Percentiles rank a stretch among this genome's conserved stretches.
Conservation (phyloP, 495 filamentous ascomycete species). For the Talaromyces wortmannii region DNA sequence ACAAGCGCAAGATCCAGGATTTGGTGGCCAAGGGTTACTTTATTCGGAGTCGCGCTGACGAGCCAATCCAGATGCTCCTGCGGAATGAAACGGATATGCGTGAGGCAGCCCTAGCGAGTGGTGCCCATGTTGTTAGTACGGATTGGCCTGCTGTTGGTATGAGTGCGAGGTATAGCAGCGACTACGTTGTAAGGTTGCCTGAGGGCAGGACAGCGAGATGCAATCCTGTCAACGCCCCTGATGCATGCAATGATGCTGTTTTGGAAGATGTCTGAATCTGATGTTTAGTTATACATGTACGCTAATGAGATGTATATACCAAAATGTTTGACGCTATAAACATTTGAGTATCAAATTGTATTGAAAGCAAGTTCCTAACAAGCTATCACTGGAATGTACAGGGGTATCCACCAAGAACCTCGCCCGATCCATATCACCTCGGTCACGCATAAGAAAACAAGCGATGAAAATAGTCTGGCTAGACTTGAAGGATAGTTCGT, state of each 20-base stretch:
- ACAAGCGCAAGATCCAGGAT: conserved; percentile 1
- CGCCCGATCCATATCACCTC: background rate
- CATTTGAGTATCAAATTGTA: background rate
- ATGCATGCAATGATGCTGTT: background rate
- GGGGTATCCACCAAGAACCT: background rate
- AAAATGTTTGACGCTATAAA: too few relatives aligned
- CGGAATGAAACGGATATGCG: conserved; percentile 1
- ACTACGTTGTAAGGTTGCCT: conserved; percentile 3
- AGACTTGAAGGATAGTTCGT: background rate
- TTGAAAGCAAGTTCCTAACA: background rate
- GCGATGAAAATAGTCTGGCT: background rate
- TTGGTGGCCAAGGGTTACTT: conserved; percentile 3
- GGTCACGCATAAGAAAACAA: background rate
- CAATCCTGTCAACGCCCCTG: conserved; percentile 2
- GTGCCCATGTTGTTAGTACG: conserved; percentile 3
- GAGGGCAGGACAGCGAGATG: background rate
- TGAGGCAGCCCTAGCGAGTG: conserved; percentile 1
- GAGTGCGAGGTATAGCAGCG: conserved; percentile 3
- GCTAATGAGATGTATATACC: background rate
- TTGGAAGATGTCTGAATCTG: background rate
- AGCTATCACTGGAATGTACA: background rate
- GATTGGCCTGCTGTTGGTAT: conserved; percentile 1
- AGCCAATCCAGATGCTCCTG: conserved; percentile 3
- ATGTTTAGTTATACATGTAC: background rate
- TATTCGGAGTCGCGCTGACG: conserved; percentile 3